phyloP scores from a whole-genome alignment of 306 rosid genomes.

The Luffa aegyptiaca region DNA sequence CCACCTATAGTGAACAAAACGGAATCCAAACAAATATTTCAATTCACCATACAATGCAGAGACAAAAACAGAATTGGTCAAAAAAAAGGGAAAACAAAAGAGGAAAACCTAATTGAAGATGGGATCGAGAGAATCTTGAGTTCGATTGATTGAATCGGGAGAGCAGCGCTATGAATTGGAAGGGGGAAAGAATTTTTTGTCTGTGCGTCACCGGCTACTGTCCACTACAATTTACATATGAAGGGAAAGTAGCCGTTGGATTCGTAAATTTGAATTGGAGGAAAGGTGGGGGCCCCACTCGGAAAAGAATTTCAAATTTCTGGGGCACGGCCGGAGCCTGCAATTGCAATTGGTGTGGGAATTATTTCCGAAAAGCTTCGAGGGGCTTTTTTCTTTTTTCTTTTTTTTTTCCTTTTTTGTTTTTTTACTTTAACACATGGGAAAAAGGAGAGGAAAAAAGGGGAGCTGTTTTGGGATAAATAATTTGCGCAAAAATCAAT shows the following conservation, averaged over 20 bases:
- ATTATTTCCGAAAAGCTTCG: neutral
- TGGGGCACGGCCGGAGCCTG: neutral
- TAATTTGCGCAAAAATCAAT: neutral
- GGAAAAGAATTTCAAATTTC: slow-evolving; percentile 1
- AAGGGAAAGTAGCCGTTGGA: slow-evolving; percentile 22
- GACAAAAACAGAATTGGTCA: neutral
- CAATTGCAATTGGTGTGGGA: neutral
- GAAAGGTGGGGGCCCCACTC: slow-evolving; percentile 10
- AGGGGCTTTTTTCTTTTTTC: neutral
- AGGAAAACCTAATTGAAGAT: neutral
- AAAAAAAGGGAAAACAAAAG: neutral
- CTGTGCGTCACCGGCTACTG: slow-evolving; percentile 21
- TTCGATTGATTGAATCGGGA: neutral
- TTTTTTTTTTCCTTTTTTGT: neutral
- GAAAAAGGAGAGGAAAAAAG: neutral
- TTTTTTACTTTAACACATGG: neutral
- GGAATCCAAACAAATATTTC: neutral
- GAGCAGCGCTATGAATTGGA: neutral
- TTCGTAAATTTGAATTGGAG: neutral
- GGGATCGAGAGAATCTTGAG: neutral
- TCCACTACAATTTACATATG: slow-evolving; percentile 4
- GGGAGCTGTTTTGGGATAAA: neutral
- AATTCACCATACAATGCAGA: neutral
- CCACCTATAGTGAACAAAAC: neutral
- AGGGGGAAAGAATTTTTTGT: neutral